Percentiles rank a stretch among this genome's conserved stretches.
Conservation (phyloP, 2,329 filamentous ascomycete genomes). For the Epicoccum nigrum region DNA sequence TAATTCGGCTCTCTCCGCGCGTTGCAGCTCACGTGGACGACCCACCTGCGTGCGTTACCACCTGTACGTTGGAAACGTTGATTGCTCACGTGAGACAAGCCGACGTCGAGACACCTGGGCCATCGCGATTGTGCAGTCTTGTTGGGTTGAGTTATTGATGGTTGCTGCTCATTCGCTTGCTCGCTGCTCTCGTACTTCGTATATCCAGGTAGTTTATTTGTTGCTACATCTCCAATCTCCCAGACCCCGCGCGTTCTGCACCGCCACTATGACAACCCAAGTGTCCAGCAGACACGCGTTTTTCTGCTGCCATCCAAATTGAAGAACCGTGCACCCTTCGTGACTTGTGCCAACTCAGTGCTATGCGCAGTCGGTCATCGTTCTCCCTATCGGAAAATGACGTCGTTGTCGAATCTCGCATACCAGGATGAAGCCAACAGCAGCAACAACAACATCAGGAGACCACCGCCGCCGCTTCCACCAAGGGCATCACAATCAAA, state of each 20-base stretch:
- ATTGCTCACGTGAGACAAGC: background rate
- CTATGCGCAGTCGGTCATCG: conserved; percentile 18
- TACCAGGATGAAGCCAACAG: conserved; percentile 22
- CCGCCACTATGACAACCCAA: conserved; percentile 7
- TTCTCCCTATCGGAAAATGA: conserved; percentile 22
- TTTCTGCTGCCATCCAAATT: conserved; percentile 3
- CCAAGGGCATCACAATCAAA: conserved; percentile 29
- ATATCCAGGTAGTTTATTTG: conserved; percentile 1
- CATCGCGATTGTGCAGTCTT: too few species aligned
- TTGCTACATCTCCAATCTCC: background rate
- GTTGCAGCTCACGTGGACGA: conserved; percentile 6
- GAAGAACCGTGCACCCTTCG: conserved; percentile 8
- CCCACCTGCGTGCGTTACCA: too few species aligned
- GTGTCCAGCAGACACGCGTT: conserved; percentile 1
- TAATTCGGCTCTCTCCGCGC: background rate
- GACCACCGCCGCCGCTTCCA: conserved; percentile 40
- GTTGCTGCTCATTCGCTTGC: background rate
- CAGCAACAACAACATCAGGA: conserved; percentile 5
- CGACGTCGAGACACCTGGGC: background rate
- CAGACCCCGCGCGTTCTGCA: conserved; percentile 15
- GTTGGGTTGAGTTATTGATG: too few species aligned
- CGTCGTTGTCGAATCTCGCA: conserved; percentile 26
- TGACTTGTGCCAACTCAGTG: conserved; percentile 16
- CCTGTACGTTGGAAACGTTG: too few species aligned
- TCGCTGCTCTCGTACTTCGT: conserved; percentile 11